These are phyloP conservation scores for Suhomyces emberorum DNA, from an alignment of 805 yeast species.

Conservation along the genomic window DNA sequence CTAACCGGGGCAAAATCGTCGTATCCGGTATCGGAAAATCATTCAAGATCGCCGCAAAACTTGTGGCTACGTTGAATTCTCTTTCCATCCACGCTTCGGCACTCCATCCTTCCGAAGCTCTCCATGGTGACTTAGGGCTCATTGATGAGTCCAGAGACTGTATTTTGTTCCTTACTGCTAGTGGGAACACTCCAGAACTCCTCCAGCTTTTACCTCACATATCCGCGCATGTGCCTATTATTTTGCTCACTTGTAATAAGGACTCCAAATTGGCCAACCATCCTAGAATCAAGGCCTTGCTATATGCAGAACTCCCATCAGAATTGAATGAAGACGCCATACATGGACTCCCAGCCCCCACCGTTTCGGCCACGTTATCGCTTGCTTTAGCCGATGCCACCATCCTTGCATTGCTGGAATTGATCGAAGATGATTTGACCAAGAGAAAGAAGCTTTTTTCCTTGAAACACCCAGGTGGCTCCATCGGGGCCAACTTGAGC, in stretches of 20 bases:
- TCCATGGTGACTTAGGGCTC: constrained; percentile 86
- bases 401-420: constrained; percentile 67
- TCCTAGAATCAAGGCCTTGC: constrained; percentile 47
- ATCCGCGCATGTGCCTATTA: constrained; percentile 48
- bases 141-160: constrained; percentile 52
- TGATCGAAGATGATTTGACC: constrained; percentile 54
- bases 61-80: constrained; percentile 80
- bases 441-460: constrained; percentile 58
- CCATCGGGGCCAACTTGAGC: constrained; percentile 60
- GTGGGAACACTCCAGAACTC: constrained; percentile 83
- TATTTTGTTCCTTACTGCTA: constrained; percentile 66
- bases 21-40: constrained; percentile 86
- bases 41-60: constrained; percentile 70
- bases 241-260: constrained; percentile 62
- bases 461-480: constrained; percentile 86
- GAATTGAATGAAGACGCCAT: constrained; percentile 56
- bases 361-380: constrained; percentile 76
- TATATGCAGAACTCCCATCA: constrained; percentile 61
- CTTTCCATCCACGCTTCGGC: constrained; percentile 64
- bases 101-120: constrained; percentile 82
- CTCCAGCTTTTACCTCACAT: constrained; percentile 55
- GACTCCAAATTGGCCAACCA: constrained; percentile 53
- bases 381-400: constrained; percentile 76
- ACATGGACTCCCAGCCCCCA: constrained; percentile 85
- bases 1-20: constrained; percentile 63